Percentiles rank a stretch among this genome's conserved stretches.
phyloP scores from a whole-genome alignment of 257 asterid genomes.

The Nicotiana paniculata region DNA sequence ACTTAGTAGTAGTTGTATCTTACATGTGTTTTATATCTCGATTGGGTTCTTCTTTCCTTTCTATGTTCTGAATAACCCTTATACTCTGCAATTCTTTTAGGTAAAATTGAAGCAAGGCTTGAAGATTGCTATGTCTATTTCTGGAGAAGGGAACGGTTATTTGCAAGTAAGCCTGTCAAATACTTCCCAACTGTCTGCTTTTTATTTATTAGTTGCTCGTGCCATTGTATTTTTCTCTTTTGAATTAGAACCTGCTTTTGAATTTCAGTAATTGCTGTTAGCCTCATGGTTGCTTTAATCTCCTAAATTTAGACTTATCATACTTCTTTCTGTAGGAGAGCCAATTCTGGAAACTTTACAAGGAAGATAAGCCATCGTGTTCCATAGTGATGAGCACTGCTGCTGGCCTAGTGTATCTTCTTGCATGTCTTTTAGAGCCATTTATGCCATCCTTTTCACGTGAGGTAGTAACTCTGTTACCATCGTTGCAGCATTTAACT shows the following conservation, averaged over 20 bases:
- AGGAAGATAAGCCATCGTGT: slow-evolving; percentile 64
- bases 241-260: not conserved
- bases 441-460: slow-evolving; percentile 79
- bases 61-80: not conserved
- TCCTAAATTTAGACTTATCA: not conserved
- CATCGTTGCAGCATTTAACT: not conserved
- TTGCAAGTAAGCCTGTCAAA: slow-evolving; percentile 56
- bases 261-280: not conserved
- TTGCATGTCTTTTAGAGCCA: slow-evolving; percentile 83
- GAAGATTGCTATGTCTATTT: slow-evolving; percentile 76
- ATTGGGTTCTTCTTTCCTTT: not conserved
- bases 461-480: slow-evolving; percentile 42
- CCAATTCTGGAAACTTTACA: slow-evolving; percentile 92
- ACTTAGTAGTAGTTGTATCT: not conserved
- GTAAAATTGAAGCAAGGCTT: slow-evolving; percentile 86
- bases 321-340: slow-evolving; percentile 39
- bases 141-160: slow-evolving; percentile 86
- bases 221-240: not conserved
- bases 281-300: not conserved
- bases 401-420: slow-evolving; percentile 72
- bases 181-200: slow-evolving; percentile 2
- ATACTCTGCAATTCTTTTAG: slow-evolving; percentile 21
- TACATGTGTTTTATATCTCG: not conserved
- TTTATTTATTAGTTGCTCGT: not conserved
- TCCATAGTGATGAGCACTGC: slow-evolving; percentile 73